Evolutionary conservation across 805 yeast species (phyloP), one percentile per base, ranked within the genome.

Genomic region (Nakazawaea anatomiae): DNA sequence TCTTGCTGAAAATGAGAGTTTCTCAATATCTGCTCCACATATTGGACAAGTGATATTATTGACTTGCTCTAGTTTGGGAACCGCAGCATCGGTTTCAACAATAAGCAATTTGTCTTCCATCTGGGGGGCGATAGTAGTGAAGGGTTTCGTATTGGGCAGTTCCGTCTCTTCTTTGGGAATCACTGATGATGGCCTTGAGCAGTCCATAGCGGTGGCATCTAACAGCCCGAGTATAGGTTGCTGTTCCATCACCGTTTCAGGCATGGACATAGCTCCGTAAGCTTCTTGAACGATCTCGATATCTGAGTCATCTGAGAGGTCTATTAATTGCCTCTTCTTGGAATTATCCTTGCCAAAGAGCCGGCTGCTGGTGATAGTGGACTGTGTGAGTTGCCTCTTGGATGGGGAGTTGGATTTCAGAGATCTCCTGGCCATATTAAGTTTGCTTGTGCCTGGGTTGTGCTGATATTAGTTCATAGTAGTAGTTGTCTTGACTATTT

Each of bases 11-110:
- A 81, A 53, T 3, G 67, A 59, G 18, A 77, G 62, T 1, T 52
- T 52, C 2, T 74, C 65, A 27, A 83, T 55, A 42, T 71, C 62
- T 2, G 65, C 48, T 6, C 53, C 50, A 56, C 89, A 83, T 1
- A 83, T 62, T 0, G 88, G 89, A 58, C 89, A 83, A 2, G 14
- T 7, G 3, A 68, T 55, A 28, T 39, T 47, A 14, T 57, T 57
- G 36, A 10, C 36, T 34, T 10, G 9, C 36, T 34, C 25, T 18
- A 12, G 27, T 32, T 18, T 35, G 7, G 6, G n/a, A 8, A 9
- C 43, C 7, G 10, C 31, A 6, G 25, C 31, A 7, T 55, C 3
- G 25, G 25, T 18, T 18, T 3, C 25, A 18, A 18, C 25, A 18
- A 18, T 3, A 18, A 18, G 25, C 25, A 18, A 18, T 18, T 18